phyloP scores from a whole-genome alignment of 495 filamentous ascomycete genomes.

The Filosporella fistucella region DNA sequence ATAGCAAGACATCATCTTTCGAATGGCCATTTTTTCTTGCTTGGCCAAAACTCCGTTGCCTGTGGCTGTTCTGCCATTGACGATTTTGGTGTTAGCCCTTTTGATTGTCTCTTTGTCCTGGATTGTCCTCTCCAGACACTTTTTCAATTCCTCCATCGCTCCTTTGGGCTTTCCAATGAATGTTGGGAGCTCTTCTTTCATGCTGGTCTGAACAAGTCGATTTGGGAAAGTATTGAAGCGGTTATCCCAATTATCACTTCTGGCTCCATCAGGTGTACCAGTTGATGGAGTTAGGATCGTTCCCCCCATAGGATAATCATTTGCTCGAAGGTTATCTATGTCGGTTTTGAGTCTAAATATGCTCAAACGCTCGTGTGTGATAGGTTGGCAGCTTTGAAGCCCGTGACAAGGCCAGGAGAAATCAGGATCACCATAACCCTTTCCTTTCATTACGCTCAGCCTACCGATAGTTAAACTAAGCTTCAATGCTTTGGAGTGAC shows the following conservation, averaged over 20 bases:
- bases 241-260: not conserved
- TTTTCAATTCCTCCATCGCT: slow-evolving; percentile 38
- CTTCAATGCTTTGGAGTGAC: not conserved
- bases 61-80: slow-evolving; percentile 1
- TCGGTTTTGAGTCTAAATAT: slow-evolving; percentile 27
- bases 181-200: slow-evolving; percentile 31
- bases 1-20: slow-evolving; percentile 75
- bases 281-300: slow-evolving; percentile 45
- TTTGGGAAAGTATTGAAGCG: slow-evolving; percentile 55
- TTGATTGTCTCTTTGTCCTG: slow-evolving; percentile 16
- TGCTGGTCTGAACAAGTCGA: slow-evolving; percentile 42
- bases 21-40: slow-evolving; percentile 50
- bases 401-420: slow-evolving; percentile 38
- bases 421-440: slow-evolving; percentile 63
- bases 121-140: slow-evolving; percentile 38
- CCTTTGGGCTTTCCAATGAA: slow-evolving; percentile 22
- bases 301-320: slow-evolving; percentile 36
- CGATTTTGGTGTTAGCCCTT: slow-evolving; percentile 10
- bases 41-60: no score
- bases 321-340: slow-evolving; percentile 20
- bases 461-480: not conserved
- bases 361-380: slow-evolving; percentile 25
- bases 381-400: slow-evolving; percentile 13
- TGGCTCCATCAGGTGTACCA: slow-evolving; percentile 27
- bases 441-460: slow-evolving; percentile 25